Percentiles rank a stretch among this genome's conserved stretches.
These are phyloP conservation scores for Microthlaspi erraticum DNA, from an alignment of 345 rosid genomes.

Conservation along the genomic window DNA sequence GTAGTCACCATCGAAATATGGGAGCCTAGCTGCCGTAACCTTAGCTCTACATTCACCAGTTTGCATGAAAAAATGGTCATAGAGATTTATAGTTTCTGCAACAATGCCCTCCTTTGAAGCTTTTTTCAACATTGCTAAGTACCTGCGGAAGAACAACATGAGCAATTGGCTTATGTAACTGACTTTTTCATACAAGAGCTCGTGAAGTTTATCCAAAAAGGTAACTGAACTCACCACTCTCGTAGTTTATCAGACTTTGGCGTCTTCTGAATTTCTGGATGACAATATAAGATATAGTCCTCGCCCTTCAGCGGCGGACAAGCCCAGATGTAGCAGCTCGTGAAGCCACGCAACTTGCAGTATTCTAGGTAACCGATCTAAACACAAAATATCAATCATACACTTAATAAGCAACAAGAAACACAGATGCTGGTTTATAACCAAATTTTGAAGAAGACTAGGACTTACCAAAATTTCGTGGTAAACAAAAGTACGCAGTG, in stretches of 20 bases:
- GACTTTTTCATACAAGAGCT: conserved; percentile 14
- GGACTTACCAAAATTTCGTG: conserved; percentile 89
- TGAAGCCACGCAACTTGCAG: conserved; percentile 98
- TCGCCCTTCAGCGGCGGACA: conserved; percentile 99
- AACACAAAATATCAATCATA: conserved; percentile 39
- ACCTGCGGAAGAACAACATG: conserved; percentile 59
- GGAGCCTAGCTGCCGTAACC: conserved; percentile 97
- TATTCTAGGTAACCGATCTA: conserved; percentile 99
- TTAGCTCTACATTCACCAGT: conserved; percentile 89
- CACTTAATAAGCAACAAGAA: conserved; percentile 16
- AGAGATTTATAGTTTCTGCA: conserved; percentile 82
- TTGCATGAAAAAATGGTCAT: conserved; percentile 89
- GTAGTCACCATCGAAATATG: conserved; percentile 99
- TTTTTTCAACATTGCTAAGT: conserved; percentile 85
- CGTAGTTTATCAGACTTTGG: conserved; percentile 98
- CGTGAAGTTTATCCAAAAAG: conserved; percentile 9
- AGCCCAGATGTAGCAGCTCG: conserved; percentile 99
- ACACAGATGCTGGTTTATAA: neutral
- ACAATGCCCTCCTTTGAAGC: conserved; percentile 89
- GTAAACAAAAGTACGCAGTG: conserved; percentile 95
- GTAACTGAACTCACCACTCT: conserved; percentile 76
- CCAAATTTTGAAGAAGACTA: conserved; percentile 23
- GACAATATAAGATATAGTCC: conserved; percentile 96
- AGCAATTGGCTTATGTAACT: conserved; percentile 32
- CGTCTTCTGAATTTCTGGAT: conserved; percentile 99